Evolutionary conservation across 2,329 filamentous ascomycete species (phyloP).

Genomic region (Scorias spongiosa): DNA sequence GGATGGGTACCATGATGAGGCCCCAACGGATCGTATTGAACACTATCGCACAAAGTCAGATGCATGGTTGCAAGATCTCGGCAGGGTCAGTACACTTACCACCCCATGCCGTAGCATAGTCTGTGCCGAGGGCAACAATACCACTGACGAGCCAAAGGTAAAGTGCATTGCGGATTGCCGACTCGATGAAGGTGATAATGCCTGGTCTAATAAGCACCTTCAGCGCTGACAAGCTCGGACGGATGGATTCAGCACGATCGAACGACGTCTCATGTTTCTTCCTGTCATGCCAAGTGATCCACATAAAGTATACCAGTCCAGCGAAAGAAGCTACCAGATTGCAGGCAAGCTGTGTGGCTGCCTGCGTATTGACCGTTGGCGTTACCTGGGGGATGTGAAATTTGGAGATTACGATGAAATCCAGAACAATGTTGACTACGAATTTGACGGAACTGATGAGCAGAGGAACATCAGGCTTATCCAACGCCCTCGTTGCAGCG

Average conservation of each 20-base stretch:
- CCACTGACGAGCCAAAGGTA: constrained; percentile 56
- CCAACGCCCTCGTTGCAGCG: constrained; percentile 47
- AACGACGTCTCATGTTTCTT: constrained; percentile 1
- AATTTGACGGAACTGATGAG: constrained; percentile 51
- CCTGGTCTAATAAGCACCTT: constrained; percentile 41
- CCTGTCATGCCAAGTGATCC: constrained; percentile 18
- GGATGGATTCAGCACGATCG: neutral
- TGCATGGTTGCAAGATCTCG: too few relatives aligned
- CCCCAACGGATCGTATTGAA: constrained; percentile 65
- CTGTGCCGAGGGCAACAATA: constrained; percentile 46
- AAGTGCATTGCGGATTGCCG: constrained; percentile 49
- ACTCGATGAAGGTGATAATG: constrained; percentile 45
- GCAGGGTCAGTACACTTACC: neutral
- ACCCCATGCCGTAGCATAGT: constrained; percentile 59
- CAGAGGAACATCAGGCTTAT: constrained; percentile 54
- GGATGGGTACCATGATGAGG: constrained; percentile 57
- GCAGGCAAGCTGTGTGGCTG: constrained; percentile 46
- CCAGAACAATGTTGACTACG: constrained; percentile 49
- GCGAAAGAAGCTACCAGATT: constrained; percentile 39
- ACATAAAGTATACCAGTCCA: constrained; percentile 47
- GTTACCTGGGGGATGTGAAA: constrained; percentile 42
- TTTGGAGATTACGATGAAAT: constrained; percentile 50
- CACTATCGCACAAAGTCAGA: constrained; percentile 19
- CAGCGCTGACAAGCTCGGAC: constrained; percentile 31
- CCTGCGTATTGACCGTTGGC: constrained; percentile 50